Conservation (phyloP, 305 asterid species). For the Fraxinus dipetala region DNA sequence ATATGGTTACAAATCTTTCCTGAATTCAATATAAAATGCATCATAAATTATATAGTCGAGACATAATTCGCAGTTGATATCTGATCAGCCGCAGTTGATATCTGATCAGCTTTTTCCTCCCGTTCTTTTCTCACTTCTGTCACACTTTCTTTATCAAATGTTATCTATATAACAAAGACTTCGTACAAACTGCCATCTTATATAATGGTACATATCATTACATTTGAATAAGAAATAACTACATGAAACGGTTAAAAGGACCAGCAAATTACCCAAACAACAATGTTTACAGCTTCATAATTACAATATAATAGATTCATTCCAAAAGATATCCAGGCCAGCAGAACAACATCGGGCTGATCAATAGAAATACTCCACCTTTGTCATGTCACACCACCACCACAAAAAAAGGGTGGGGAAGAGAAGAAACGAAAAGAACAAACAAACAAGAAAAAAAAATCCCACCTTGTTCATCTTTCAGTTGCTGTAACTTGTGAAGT, state of each 20-base stretch:
- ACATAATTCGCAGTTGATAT: not conserved
- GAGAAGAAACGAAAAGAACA: not conserved
- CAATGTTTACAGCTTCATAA: not conserved
- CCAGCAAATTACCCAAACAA: not conserved
- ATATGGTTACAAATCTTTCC: not conserved
- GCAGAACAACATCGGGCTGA: not conserved
- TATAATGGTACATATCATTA: not conserved
- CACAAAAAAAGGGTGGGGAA: not conserved
- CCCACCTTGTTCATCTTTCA: conserved; percentile 93
- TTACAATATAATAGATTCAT: not conserved
- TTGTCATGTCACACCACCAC: not conserved
- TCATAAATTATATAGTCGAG: not conserved
- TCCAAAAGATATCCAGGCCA: not conserved
- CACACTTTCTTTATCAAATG: conserved; percentile 1
- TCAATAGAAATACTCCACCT: not conserved
- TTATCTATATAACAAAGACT: not conserved
- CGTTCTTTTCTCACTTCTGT: not conserved
- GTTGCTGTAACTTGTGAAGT: conserved; percentile 88
- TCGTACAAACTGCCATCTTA: not conserved
- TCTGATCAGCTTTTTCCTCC: not conserved
- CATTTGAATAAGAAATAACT: not conserved
- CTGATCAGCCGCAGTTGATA: not conserved
- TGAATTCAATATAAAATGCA: not conserved
- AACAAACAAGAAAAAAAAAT: not conserved
- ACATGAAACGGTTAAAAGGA: not conserved